Conservation (phyloP, 495 filamentous ascomycete genomes). For the Cenococcum geophilum region DNA sequence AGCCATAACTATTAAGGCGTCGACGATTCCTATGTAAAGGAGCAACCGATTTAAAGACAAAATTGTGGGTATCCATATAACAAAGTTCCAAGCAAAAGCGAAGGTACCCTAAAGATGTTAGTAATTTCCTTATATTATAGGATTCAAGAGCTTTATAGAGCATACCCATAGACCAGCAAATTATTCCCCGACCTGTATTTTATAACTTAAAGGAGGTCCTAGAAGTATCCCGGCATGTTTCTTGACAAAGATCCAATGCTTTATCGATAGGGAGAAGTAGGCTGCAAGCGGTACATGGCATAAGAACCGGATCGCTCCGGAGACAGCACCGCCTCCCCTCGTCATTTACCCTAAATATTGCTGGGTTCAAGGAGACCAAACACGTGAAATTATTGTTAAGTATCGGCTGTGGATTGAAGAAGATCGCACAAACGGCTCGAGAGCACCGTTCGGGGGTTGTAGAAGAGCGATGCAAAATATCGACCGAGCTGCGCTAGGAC, state of each 20-base stretch:
- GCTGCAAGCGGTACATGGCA: neutral
- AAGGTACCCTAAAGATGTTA: neutral
- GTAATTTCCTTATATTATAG: neutral
- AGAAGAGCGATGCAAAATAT: neutral
- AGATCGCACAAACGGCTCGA: neutral
- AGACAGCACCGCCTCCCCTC: neutral
- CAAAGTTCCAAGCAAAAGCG: neutral
- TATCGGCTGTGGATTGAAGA: neutral
- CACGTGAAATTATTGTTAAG: neutral
- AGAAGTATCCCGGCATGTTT: neutral
- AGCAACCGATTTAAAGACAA: neutral
- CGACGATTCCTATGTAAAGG: neutral
- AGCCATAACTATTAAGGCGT: neutral
- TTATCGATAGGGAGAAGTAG: neutral
- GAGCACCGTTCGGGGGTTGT: neutral
- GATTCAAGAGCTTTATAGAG: neutral
- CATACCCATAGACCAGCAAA: neutral
- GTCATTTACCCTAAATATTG: neutral
- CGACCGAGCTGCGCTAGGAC: neutral
- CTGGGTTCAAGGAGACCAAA: neutral
- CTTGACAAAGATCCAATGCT: neutral
- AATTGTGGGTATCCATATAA: neutral
- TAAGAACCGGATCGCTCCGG: neutral
- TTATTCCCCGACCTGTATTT: neutral
- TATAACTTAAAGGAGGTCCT: neutral